Percentiles rank a stretch among this genome's conserved stretches.
Evolutionary conservation across 2,329 filamentous ascomycete genomes (phyloP).

Genomic region (Parastagonospora avenae): DNA sequence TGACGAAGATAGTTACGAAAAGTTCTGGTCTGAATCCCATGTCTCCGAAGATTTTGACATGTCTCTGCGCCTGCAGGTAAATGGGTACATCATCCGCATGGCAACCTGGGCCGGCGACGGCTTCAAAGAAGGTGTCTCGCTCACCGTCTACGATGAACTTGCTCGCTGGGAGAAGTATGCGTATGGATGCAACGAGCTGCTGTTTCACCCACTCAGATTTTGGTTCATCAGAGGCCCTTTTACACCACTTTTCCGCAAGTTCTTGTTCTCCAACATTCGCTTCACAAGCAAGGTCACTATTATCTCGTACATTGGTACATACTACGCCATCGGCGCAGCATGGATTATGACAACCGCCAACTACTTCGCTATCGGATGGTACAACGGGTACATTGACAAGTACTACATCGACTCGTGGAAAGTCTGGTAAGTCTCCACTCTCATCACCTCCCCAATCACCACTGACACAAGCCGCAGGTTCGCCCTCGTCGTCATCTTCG

Average conservation of each 20-base stretch:
- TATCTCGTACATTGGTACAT: slow-evolving; percentile 72
- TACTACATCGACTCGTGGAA: slow-evolving; percentile 78
- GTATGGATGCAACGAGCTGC: slow-evolving; percentile 72
- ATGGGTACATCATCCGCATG: slow-evolving; percentile 71
- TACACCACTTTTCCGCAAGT: slow-evolving; percentile 66
- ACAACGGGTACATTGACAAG: slow-evolving; percentile 75
- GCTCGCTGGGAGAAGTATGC: slow-evolving; percentile 75
- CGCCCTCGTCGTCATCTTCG: slow-evolving; percentile 69
- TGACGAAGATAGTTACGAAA: slow-evolving; percentile 56
- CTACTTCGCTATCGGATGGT: slow-evolving; percentile 75
- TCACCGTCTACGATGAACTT: slow-evolving; percentile 75
- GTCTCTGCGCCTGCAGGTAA: slow-evolving; percentile 71
- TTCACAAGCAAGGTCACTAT: slow-evolving; percentile 73
- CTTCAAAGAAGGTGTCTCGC: slow-evolving; percentile 75
- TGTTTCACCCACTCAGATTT: slow-evolving; percentile 70
- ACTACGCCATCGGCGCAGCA: slow-evolving; percentile 72
- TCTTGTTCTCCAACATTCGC: slow-evolving; percentile 65
- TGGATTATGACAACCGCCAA: slow-evolving; percentile 70
- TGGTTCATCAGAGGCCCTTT: slow-evolving; percentile 69
- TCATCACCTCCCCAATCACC: neutral
- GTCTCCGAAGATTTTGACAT: slow-evolving; percentile 83
- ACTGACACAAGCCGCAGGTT: slow-evolving; percentile 38
- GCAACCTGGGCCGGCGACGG: slow-evolving; percentile 71
- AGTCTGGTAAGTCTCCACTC: slow-evolving; percentile 53
- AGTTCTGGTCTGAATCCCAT: slow-evolving; percentile 76